Percentiles rank a stretch among this genome's conserved stretches.
Evolutionary conservation across 495 filamentous ascomycete genomes (phyloP).

Genomic region (Daldinia childiae): DNA sequence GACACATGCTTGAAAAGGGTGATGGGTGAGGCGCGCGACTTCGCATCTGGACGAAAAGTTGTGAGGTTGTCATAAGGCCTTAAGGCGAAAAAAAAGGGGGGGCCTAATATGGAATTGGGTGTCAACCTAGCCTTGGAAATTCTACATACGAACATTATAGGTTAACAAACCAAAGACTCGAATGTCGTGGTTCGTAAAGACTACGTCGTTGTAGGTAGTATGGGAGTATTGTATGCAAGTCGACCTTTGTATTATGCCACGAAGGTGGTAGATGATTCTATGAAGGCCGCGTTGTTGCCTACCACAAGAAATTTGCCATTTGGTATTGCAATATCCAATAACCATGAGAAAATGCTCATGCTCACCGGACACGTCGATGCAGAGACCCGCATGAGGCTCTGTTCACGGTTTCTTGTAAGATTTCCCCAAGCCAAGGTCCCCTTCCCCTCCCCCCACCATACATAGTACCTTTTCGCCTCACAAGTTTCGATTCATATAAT

Average conservation of each 20-base stretch:
- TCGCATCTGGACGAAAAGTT: constrained; percentile 3
- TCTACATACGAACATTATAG: constrained; percentile 29
- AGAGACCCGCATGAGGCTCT: constrained; percentile 38
- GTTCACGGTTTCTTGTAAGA: constrained; percentile 11
- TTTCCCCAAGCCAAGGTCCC: constrained; percentile 5
- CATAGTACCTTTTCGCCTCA: not conserved
- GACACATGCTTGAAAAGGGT: constrained; percentile 16
- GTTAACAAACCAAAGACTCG: constrained; percentile 6
- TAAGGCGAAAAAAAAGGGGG: not conserved
- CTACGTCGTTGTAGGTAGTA: not conserved
- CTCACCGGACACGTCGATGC: constrained; percentile 15
- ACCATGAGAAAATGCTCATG: not conserved
- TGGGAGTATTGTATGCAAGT: constrained; percentile 6
- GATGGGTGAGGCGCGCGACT: not conserved
- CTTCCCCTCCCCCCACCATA: constrained; percentile 1
- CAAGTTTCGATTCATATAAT: not conserved
- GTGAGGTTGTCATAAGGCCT: constrained; percentile 12
- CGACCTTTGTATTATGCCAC: constrained; percentile 15
- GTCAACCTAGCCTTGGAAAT: constrained; percentile 30
- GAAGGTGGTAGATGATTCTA: constrained; percentile 3
- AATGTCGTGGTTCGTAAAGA: constrained; percentile 1
- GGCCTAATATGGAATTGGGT: constrained; percentile 11
- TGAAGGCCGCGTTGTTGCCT: constrained; percentile 8
- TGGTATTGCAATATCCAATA: constrained; percentile 29
- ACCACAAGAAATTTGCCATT: constrained; percentile 29